Percentiles rank a stretch among this genome's conserved stretches.
These are phyloP conservation scores for Poronia punctata DNA, from an alignment of 495 filamentous ascomycete species.

Conservation along the genomic window DNA sequence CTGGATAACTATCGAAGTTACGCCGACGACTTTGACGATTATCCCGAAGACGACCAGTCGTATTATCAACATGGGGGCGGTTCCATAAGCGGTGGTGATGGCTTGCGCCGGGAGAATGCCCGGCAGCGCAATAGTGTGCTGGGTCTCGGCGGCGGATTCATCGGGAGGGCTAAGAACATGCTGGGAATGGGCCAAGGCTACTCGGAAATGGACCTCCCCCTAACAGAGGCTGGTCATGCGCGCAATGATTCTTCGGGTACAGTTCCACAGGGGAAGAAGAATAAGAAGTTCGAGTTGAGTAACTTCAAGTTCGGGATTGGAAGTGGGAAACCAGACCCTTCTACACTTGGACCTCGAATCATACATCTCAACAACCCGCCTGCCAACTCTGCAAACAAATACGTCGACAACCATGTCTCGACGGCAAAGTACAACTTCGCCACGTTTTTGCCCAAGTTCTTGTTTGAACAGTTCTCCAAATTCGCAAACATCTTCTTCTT, in stretches of 20 bases:
- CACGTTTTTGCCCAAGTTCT: slow-evolving; percentile 95
- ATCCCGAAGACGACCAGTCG: slow-evolving; percentile 66
- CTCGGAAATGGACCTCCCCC: slow-evolving; percentile 94
- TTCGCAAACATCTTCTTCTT: slow-evolving; percentile 99
- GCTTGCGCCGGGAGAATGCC: slow-evolving; percentile 44
- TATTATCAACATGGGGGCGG: slow-evolving; percentile 57
- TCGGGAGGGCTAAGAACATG: slow-evolving; percentile 82
- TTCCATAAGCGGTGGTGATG: slow-evolving; percentile 36
- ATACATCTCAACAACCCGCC: slow-evolving; percentile 98
- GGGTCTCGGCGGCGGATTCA: slow-evolving; percentile 74
- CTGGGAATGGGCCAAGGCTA: slow-evolving; percentile 88
- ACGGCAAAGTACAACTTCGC: slow-evolving; percentile 96
- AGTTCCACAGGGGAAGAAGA: slow-evolving; percentile 31
- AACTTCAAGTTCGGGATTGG: slow-evolving; percentile 96
- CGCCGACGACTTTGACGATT: slow-evolving; percentile 73
- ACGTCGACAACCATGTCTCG: slow-evolving; percentile 91
- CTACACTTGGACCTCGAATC: slow-evolving; percentile 81
- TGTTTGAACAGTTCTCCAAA: slow-evolving; percentile 98
- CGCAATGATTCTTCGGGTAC: slow-evolving; percentile 22
- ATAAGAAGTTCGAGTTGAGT: slow-evolving; percentile 57
- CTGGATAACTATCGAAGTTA: slow-evolving; percentile 85
- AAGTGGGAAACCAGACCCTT: slow-evolving; percentile 75
- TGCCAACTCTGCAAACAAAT: slow-evolving; percentile 81
- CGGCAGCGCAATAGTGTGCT: slow-evolving; percentile 82
- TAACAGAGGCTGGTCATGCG: slow-evolving; percentile 64